Evolutionary conservation across 257 asterid species (phyloP).

Genomic region (Penstemon davidsonii): DNA sequence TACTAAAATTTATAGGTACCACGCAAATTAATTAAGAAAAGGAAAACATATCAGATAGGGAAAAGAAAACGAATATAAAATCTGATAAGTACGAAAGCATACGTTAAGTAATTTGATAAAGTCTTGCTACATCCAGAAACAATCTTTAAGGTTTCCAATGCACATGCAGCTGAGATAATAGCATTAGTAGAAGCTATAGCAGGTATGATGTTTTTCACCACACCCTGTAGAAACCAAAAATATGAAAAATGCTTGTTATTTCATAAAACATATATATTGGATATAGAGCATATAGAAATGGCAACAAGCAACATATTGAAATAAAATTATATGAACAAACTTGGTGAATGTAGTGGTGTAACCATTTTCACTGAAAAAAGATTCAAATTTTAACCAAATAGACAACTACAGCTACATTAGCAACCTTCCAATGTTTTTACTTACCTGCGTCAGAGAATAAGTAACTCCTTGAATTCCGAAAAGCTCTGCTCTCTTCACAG

Average conservation of each 20-base stretch:
- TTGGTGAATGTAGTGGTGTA: neutral
- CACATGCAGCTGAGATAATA: slow-evolving; percentile 92
- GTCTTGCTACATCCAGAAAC: slow-evolving; percentile 95
- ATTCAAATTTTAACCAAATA: slow-evolving; percentile 8
- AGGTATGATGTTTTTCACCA: slow-evolving; percentile 96
- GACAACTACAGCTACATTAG: slow-evolving; percentile 15
- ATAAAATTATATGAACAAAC: neutral
- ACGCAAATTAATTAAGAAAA: neutral
- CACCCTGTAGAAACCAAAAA: slow-evolving; percentile 59
- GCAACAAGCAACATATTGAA: slow-evolving; percentile 12
- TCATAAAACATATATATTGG: neutral
- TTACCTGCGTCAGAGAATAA: slow-evolving; percentile 89
- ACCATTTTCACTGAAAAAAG: slow-evolving; percentile 19
- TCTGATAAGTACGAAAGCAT: slow-evolving; percentile 24
- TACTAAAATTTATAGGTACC: neutral
- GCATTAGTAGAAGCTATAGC: slow-evolving; percentile 99
- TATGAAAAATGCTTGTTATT: slow-evolving; percentile 12
- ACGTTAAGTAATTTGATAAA: slow-evolving; percentile 86
- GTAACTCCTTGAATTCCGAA: slow-evolving; percentile 99
- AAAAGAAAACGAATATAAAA: slow-evolving; percentile 3
- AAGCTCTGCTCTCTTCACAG: slow-evolving; percentile 92
- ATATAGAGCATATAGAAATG: slow-evolving; percentile 14
- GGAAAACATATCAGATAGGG: neutral
- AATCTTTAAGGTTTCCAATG: slow-evolving; percentile 94
- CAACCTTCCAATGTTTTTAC: neutral